Conservation (phyloP, 2,329 filamentous ascomycete species). For the Neocatenulostroma microsporum region DNA sequence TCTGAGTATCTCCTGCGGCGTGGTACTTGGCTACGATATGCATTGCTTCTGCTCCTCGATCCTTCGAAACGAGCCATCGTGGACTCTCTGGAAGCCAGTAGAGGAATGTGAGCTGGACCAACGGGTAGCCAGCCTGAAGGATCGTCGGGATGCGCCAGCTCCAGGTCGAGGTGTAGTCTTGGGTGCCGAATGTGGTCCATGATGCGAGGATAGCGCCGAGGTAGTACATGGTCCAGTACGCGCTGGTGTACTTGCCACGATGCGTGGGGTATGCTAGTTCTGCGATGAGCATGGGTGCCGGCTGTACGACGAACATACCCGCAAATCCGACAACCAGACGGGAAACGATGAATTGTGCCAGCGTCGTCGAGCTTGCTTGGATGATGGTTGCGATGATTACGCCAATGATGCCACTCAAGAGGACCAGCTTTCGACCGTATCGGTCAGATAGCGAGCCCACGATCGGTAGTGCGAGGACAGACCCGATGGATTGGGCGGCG, state of each 20-base stretch:
- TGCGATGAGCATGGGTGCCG: constrained; percentile 15
- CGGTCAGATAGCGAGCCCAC: constrained; percentile 34
- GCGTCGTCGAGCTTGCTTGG: constrained; percentile 24
- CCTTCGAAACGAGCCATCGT: constrained; percentile 55
- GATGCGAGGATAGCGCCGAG: constrained; percentile 16
- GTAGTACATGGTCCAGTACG: constrained; percentile 17
- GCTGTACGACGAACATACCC: constrained; percentile 18
- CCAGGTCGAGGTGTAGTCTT: constrained; percentile 14
- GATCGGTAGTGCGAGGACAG: constrained; percentile 32
- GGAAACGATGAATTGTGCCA: constrained; percentile 17
- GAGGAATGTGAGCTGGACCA: constrained; percentile 53
- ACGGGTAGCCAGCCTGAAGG: constrained; percentile 40
- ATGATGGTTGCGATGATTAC: constrained; percentile 27
- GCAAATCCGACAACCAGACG: constrained; percentile 14
- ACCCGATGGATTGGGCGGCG: constrained; percentile 34
- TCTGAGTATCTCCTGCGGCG: constrained; percentile 51
- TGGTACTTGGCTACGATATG: constrained; percentile 55
- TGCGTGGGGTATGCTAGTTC: constrained; percentile 18
- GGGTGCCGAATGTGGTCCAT: constrained; percentile 17
- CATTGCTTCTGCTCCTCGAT: constrained; percentile 53
- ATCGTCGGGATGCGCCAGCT: constrained; percentile 17
- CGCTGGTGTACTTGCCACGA: constrained; percentile 14
- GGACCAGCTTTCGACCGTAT: constrained; percentile 33
- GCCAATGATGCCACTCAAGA: constrained; percentile 29
- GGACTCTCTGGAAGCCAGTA: constrained; percentile 50